Conservation (phyloP, 83 land plant species). For the Picea abies region DNA sequence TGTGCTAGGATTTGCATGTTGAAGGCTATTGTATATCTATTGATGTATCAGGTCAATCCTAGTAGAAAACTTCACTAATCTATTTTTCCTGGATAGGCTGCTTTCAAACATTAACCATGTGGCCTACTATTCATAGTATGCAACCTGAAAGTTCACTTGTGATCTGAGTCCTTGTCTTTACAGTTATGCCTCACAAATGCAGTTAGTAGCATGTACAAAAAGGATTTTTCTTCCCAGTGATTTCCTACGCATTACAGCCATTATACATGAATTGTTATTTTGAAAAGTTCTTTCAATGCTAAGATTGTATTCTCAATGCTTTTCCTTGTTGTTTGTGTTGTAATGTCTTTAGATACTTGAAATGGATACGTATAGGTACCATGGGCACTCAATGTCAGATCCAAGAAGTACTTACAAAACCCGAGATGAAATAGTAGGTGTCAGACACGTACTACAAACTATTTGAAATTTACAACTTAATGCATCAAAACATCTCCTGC, state of each 20-base stretch:
- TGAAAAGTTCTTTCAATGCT: neutral
- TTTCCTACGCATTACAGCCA: neutral
- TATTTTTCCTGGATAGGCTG: no score
- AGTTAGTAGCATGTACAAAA: neutral
- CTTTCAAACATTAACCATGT: no score
- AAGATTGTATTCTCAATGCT: neutral
- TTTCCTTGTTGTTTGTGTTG: constrained; percentile 1
- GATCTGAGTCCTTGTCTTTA: no score
- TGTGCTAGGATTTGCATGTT: no score
- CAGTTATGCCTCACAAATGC: no score
- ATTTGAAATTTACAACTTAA: neutral
- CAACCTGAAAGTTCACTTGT: no score
- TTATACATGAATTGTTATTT: neutral
- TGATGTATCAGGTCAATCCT: no score
- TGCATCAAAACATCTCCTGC: neutral
- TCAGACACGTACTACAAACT: constrained; percentile 25
- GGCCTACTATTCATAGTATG: no score
- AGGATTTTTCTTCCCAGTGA: neutral
- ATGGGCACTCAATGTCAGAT: constrained; percentile 99
- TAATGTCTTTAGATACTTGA: constrained; percentile 73
- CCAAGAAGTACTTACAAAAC: constrained; percentile 97
- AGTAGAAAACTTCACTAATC: no score
- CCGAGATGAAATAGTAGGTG: constrained; percentile 89
- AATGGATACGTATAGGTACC: constrained; percentile 98
- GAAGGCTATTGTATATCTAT: no score